A percentile compares a stretch with the other conserved stretches of the same genome.
Conservation (phyloP, 2,329 filamentous ascomycete species). For the Nigrospora sphaerica region DNA sequence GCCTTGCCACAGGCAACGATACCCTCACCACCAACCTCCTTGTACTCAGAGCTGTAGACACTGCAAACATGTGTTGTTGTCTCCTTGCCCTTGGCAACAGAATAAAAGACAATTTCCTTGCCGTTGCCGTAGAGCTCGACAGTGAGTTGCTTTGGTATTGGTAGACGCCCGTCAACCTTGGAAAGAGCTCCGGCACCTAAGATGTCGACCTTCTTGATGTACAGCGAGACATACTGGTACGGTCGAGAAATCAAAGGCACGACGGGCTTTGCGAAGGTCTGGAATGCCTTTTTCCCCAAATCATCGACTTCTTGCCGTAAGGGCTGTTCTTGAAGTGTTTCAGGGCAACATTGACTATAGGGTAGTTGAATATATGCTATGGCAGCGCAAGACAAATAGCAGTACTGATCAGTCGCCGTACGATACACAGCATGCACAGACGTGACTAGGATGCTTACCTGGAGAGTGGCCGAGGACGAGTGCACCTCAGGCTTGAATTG, state of each 20-base stretch:
- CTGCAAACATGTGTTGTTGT: conserved; percentile 54
- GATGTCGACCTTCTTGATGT: conserved; percentile 73
- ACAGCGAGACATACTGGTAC: conserved; percentile 76
- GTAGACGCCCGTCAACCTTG: conserved; percentile 64
- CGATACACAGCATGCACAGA: too few species aligned
- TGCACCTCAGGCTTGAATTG: conserved; percentile 25
- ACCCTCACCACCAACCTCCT: conserved; percentile 57
- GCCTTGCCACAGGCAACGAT: conserved; percentile 65
- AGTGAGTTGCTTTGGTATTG: conserved; percentile 68
- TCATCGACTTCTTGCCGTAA: conserved; percentile 78
- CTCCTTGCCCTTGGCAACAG: conserved; percentile 54
- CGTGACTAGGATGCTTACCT: too few species aligned
- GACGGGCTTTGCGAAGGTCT: conserved; percentile 69
- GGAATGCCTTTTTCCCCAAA: conserved; percentile 67
- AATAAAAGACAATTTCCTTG: conserved; percentile 53
- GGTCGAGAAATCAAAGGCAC: conserved; percentile 73
- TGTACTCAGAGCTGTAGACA: conserved; percentile 51
- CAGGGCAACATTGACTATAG: conserved; percentile 73
- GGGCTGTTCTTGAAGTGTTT: conserved; percentile 73
- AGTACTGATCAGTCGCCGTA: too few species aligned
- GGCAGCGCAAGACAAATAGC: too few species aligned
- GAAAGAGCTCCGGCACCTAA: conserved; percentile 64
- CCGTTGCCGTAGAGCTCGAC: conserved; percentile 61
- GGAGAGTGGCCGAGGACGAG: conserved; percentile 22
- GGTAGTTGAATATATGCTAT: conserved; percentile 80